Evolutionary conservation across 1,284 basidiomycete species (phyloP).

Genomic region (Papiliotrema laurentii): DNA sequence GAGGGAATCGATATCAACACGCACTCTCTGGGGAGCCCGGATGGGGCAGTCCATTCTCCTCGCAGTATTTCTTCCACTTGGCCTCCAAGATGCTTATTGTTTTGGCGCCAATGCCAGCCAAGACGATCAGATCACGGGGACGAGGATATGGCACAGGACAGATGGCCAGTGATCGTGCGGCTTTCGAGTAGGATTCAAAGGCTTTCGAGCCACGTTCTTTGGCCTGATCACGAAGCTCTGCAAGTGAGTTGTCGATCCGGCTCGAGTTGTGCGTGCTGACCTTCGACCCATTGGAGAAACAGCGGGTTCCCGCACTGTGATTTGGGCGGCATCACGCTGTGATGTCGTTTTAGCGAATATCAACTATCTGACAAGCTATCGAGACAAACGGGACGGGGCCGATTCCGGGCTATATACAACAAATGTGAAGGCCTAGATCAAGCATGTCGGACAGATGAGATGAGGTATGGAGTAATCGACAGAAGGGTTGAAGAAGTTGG

Average conservation of each 20-base stretch:
- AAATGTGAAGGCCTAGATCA: too few species aligned
- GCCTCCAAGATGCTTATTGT: conserved; percentile 35
- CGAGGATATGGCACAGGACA: conserved; percentile 40
- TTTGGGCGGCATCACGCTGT: conserved; percentile 10
- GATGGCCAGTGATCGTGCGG: conserved; percentile 31
- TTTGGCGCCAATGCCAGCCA: conserved; percentile 41
- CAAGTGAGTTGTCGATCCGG: neutral
- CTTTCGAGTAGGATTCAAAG: conserved; percentile 37
- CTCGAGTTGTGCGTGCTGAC: conserved; percentile 13
- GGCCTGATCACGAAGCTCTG: conserved; percentile 40
- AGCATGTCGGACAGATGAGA: too few species aligned
- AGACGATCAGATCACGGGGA: conserved; percentile 34
- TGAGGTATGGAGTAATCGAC: too few species aligned
- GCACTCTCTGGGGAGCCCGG: conserved; percentile 28
- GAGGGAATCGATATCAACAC: neutral
- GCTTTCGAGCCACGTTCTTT: conserved; percentile 34
- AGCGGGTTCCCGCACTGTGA: conserved; percentile 44
- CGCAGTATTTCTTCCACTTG: conserved; percentile 32
- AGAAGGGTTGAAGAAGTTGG: too few species aligned
- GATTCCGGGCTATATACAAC: neutral
- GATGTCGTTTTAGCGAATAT: neutral
- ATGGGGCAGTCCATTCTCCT: conserved; percentile 26
- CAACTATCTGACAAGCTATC: neutral
- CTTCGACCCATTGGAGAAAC: conserved; percentile 44
- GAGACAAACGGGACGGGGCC: neutral